Conservation (phyloP, 306 rosid genomes). For the Sesbania bispinosa region DNA sequence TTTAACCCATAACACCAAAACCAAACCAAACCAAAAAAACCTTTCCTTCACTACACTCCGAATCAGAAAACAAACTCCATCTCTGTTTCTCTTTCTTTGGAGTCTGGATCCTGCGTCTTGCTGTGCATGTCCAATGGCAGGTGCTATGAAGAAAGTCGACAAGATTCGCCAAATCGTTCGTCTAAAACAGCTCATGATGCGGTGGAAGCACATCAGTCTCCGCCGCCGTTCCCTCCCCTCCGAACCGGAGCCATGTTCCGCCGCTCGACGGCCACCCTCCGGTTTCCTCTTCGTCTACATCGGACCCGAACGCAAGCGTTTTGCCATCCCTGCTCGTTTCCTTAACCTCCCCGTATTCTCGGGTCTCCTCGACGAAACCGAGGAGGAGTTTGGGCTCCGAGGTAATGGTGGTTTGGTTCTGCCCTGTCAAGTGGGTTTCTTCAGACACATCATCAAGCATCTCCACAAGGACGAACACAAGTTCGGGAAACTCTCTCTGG, state of each 20-base stretch:
- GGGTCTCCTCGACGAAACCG: conserved; percentile 32
- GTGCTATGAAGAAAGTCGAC: conserved; percentile 32
- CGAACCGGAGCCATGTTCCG: neutral
- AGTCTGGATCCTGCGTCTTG: neutral
- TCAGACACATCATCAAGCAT: conserved; percentile 1
- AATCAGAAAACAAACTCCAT: neutral
- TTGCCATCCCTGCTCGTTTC: conserved; percentile 47
- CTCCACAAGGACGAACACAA: conserved; percentile 26
- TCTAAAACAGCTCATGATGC: conserved; percentile 16
- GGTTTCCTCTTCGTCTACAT: conserved; percentile 47
- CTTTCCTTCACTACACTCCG: neutral
- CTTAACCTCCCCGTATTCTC: conserved; percentile 44
- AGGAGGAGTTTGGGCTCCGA: conserved; percentile 48
- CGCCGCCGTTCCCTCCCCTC: neutral
- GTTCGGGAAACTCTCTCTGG: conserved; percentile 14
- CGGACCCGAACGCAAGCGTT: conserved; percentile 39
- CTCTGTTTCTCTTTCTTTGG: neutral
- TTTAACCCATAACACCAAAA: too few relatives aligned
- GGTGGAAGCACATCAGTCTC: conserved; percentile 28
- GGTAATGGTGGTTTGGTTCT: conserved; percentile 34
- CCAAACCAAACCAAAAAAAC: too few relatives aligned
- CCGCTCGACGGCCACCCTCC: conserved; percentile 10
- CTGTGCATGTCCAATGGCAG: conserved; percentile 27
- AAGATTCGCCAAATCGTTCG: conserved; percentile 55
- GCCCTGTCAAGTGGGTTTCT: conserved; percentile 28